Evolutionary conservation across 129 eudicot genomes (phyloP).

Genomic region (Centella asiatica): DNA sequence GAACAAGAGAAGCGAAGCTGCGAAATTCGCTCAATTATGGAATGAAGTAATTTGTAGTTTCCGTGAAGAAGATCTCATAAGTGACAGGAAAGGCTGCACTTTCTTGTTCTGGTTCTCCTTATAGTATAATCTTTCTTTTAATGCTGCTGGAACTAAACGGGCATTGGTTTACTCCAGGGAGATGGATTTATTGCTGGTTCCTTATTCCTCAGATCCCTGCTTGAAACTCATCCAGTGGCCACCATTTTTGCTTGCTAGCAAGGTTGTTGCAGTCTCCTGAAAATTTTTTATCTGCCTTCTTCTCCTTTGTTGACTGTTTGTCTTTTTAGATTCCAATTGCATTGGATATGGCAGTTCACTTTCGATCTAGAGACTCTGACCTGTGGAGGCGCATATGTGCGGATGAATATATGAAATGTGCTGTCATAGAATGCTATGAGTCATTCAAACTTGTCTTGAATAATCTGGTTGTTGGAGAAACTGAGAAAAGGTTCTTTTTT

Average conservation of each 20-base stretch:
- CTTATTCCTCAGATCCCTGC: slow-evolving; percentile 91
- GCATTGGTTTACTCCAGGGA: slow-evolving; percentile 53
- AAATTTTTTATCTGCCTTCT: background rate
- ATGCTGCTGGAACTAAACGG: slow-evolving; percentile 15
- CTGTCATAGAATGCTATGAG: slow-evolving; percentile 95
- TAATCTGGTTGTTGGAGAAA: slow-evolving; percentile 68
- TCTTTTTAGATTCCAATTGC: slow-evolving; percentile 84
- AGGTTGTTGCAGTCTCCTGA: slow-evolving; percentile 35
- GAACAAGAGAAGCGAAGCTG: slow-evolving; percentile 89
- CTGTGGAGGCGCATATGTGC: slow-evolving; percentile 96
- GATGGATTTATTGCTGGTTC: slow-evolving; percentile 95
- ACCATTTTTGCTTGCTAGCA: slow-evolving; percentile 94
- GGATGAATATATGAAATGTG: slow-evolving; percentile 96
- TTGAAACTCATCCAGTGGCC: slow-evolving; percentile 93
- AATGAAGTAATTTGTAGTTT: slow-evolving; percentile 85
- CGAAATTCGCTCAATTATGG: slow-evolving; percentile 95
- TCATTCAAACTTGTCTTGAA: slow-evolving; percentile 81
- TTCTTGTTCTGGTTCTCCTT: slow-evolving; percentile 15
- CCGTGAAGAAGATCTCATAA: slow-evolving; percentile 95
- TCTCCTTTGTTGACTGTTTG: background rate
- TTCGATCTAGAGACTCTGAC: slow-evolving; percentile 75
- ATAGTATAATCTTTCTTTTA: slow-evolving; percentile 11
- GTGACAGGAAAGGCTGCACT: slow-evolving; percentile 87
- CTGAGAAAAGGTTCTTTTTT: slow-evolving; percentile 75
- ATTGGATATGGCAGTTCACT: slow-evolving; percentile 90